Conservation (phyloP, 2,329 filamentous ascomycete species). For the Aspergillus amoenus region DNA sequence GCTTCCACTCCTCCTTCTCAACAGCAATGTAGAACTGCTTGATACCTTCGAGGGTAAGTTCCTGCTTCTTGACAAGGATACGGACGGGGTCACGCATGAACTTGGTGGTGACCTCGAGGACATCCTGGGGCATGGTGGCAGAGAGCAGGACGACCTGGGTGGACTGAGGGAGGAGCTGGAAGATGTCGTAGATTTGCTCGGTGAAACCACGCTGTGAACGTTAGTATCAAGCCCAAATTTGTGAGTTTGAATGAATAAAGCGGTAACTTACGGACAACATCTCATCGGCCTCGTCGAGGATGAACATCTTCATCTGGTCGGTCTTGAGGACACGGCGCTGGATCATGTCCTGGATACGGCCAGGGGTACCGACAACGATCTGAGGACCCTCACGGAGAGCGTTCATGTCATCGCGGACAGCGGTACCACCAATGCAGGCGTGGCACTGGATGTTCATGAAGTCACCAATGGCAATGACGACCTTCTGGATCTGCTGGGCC, state of each 20-base stretch:
- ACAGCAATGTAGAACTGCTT: constrained; percentile 99
- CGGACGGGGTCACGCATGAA: constrained; percentile 99
- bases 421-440: constrained; percentile 98
- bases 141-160: constrained; percentile 98
- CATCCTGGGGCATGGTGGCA: constrained; percentile 98
- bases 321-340: constrained; percentile 96
- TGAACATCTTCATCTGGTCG: constrained; percentile 99
- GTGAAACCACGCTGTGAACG: constrained; percentile 82
- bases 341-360: constrained; percentile 99
- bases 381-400: constrained; percentile 93
- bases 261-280: constrained; percentile 64
- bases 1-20: constrained; percentile 99
- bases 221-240: not conserved
- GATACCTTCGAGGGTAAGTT: constrained; percentile 99
- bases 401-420: constrained; percentile 98
- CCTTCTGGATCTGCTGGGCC: constrained; percentile 99
- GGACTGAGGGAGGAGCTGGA: constrained; percentile 95
- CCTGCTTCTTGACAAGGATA: constrained; percentile 99
- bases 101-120: constrained; percentile 98
- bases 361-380: constrained; percentile 95
- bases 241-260: not conserved
- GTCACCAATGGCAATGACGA: constrained; percentile 96
- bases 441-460: constrained; percentile 99
- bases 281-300: constrained; percentile 98
- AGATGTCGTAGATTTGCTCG: constrained; percentile 99